phyloP scores from a whole-genome alignment of 78 protist genomes.

The Guillardia theta region DNA sequence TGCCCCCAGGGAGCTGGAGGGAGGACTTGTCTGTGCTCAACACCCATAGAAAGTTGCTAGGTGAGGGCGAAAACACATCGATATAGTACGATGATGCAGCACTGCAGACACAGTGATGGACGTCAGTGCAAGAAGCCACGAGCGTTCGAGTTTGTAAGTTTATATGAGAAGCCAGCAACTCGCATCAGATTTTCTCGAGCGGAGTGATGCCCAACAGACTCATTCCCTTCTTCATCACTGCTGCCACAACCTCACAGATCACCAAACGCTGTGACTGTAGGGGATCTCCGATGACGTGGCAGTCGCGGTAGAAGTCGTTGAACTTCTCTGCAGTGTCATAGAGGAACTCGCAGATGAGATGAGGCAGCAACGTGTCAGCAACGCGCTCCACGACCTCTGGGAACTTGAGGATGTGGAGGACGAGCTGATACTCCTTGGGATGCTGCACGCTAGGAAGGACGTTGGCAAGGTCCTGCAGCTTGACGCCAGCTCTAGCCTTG shows the following conservation, averaged over 20 bases:
- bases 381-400: not conserved
- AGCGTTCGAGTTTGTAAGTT: no score
- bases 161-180: no score
- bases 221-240: not conserved
- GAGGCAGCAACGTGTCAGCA: not conserved
- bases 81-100: no score
- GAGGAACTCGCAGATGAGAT: conserved; percentile 15
- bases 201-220: not conserved
- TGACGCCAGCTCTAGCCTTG: not conserved
- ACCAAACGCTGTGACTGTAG: not conserved
- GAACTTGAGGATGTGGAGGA: not conserved
- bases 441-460: not conserved
- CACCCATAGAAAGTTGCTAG: no score
- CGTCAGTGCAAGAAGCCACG: no score
- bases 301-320: conserved; percentile 30
- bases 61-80: no score
- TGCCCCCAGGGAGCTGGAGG: no score
- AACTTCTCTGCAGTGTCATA: not conserved
- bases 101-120: no score
- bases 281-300: not conserved
- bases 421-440: not conserved
- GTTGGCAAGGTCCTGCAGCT: not conserved
- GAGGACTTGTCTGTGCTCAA: no score
- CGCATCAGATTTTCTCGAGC: not conserved
- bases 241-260: not conserved